phyloP scores from a whole-genome alignment of 2,329 filamentous ascomycete genomes.

The Periconia macrospinosa region DNA sequence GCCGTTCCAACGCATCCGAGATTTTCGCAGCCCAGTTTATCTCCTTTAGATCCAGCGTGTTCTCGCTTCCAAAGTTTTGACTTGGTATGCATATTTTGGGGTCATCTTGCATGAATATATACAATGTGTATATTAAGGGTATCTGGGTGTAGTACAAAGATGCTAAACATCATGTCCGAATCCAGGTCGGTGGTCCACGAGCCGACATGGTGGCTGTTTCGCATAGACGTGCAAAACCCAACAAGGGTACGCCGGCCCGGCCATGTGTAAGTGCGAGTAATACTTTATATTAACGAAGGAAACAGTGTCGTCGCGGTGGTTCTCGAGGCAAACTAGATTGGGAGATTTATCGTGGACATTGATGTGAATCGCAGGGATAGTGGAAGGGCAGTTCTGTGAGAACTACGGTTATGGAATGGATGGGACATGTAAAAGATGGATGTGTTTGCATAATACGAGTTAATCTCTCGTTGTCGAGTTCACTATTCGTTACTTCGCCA shows the following conservation, averaged over 20 bases:
- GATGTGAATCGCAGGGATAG: no score
- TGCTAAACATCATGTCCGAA: slow-evolving; percentile 12
- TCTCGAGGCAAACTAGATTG: no score
- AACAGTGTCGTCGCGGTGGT: no score
- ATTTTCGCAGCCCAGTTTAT: slow-evolving; percentile 10
- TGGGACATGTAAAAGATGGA: no score
- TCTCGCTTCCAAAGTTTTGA: slow-evolving; percentile 2
- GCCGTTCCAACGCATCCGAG: background rate
- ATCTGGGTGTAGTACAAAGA: slow-evolving; percentile 23
- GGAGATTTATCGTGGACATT: no score
- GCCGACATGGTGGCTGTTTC: slow-evolving; percentile 22
- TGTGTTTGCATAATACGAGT: no score
- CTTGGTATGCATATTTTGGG: slow-evolving; percentile 5
- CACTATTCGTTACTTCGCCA: no score
- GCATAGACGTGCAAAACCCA: slow-evolving; percentile 13
- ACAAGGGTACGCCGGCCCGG: slow-evolving; percentile 18
- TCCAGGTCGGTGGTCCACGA: slow-evolving; percentile 20
- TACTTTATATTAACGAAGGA: no score
- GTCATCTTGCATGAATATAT: slow-evolving; percentile 21
- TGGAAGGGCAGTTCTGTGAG: no score
- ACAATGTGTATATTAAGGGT: slow-evolving; percentile 20
- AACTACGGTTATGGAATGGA: no score
- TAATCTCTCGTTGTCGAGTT: background rate
- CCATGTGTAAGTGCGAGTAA: no score
- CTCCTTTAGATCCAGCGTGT: slow-evolving; percentile 12